A percentile compares a stretch with the other conserved stretches of the same genome.
Conservation (phyloP, 1,284 basidiomycete species). For the Hemileia vastatrix region DNA sequence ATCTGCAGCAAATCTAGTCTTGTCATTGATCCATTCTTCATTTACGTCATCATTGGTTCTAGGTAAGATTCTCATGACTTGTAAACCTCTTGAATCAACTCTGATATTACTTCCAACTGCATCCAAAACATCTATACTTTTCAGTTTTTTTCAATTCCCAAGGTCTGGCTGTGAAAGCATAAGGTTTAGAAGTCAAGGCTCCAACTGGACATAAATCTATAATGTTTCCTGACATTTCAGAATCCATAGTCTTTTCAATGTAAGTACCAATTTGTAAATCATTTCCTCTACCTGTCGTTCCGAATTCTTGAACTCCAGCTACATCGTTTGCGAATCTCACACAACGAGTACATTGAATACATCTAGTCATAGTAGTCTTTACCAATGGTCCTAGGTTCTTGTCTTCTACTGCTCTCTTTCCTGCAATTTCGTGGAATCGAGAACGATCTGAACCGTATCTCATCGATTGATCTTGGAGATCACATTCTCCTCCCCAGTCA, state of each 20-base stretch:
- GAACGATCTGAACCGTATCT: constrained; percentile 1
- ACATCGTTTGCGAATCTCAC: constrained; percentile 4
- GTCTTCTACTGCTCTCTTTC: constrained; percentile 3
- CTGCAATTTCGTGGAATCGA: constrained; percentile 1
- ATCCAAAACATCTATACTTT: constrained; percentile 1
- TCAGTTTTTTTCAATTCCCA: constrained; percentile 3
- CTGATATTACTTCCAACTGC: constrained; percentile 1
- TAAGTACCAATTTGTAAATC: constrained; percentile 1
- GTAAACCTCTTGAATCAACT: neutral
- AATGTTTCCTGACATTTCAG: constrained; percentile 3
- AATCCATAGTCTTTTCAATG: constrained; percentile 1
- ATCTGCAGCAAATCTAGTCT: constrained; percentile 1
- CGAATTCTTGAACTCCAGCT: constrained; percentile 1
- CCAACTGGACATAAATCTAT: neutral
- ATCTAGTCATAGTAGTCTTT: constrained; percentile 1
- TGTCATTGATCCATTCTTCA: constrained; percentile 8
- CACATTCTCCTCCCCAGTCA: constrained; percentile 6
- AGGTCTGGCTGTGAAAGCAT: constrained; percentile 2
- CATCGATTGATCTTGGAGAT: constrained; percentile 5
- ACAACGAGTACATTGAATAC: constrained; percentile 5
- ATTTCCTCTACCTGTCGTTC: neutral
- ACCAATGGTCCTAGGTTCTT: neutral
- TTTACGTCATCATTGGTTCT: constrained; percentile 1
- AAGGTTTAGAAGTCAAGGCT: constrained; percentile 1
- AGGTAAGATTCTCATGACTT: constrained; percentile 1